A percentile compares a stretch with the other conserved stretches of the same genome.
Conservation (phyloP, 1,284 basidiomycete species). For the Ceratobasidium sp. region DNA sequence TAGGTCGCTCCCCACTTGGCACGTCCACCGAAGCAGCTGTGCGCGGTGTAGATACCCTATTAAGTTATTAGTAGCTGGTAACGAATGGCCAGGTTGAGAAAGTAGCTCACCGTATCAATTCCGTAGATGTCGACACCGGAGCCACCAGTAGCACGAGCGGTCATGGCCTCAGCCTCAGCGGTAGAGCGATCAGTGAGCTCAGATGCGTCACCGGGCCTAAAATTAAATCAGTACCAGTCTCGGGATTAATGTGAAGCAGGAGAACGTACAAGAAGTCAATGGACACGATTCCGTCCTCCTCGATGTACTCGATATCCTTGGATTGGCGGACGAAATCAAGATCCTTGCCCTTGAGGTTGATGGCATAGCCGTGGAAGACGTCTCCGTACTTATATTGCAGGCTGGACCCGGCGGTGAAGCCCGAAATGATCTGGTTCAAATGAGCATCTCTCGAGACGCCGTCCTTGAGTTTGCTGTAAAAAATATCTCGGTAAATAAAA, state of each 20-base stretch:
- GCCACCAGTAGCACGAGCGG: slow-evolving; percentile 18
- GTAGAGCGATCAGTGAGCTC: background rate
- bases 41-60: slow-evolving; percentile 24
- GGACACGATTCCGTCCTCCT: slow-evolving; percentile 33
- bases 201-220: slow-evolving; percentile 4
- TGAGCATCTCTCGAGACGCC: slow-evolving; percentile 14
- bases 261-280: background rate
- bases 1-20: slow-evolving; percentile 37
- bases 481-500: background rate
- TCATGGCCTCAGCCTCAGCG: background rate
- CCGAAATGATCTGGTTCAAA: slow-evolving; percentile 4
- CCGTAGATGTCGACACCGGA: slow-evolving; percentile 42
- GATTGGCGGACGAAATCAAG: slow-evolving; percentile 36
- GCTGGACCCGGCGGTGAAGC: slow-evolving; percentile 4
- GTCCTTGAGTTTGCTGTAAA: slow-evolving; percentile 25
- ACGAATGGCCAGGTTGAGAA: too few relatives aligned
- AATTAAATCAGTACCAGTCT: background rate
- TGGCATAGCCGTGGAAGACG: slow-evolving; percentile 47
- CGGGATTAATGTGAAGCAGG: too few relatives aligned
- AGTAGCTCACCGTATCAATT: slow-evolving; percentile 34
- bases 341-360: slow-evolving; percentile 28
- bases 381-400: slow-evolving; percentile 41
- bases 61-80: background rate
- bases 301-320: slow-evolving; percentile 47
- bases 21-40: slow-evolving; percentile 29